Evolutionary conservation across 2,329 filamentous ascomycete genomes (phyloP), one percentile per base, ranked within the genome.

Genomic region (Curvularia sp.): DNA sequence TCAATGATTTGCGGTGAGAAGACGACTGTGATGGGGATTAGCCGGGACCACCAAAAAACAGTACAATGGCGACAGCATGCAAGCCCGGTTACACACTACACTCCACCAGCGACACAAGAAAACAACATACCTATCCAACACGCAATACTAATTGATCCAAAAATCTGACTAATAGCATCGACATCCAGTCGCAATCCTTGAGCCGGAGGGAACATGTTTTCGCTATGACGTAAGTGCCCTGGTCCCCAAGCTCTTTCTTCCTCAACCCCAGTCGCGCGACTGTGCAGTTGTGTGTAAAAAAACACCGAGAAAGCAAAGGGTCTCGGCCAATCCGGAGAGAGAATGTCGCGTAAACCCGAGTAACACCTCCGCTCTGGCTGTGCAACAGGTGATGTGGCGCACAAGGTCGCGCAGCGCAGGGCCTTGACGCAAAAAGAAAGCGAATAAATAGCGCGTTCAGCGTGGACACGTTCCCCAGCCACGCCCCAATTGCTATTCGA

Each of bases 1-100:
- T 97, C 92, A 68, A 97, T 89, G 69, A 99, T 97, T 70, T 99
- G 95, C 2, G 95, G 95, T 0, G 92, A 95, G 81, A 97, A 99
- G 57, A 99, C 95, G 35, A 98, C 74, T 74, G 47, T 15, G 7
- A 31, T 12, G n/a, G 35, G 22, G 10, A 48, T 73, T 43, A 71
- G 65, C 43, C 15, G 55, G 35, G 42, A 24, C 26, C 15, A 26
- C 22, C 18, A 18, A 28, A 28, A 46, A 26, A 31, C 35, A 33
- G 35, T 47, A 31, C 30, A 30, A 46, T 18, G 9, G 12, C 42
- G 31, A 44, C 15, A 15, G 18, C 30, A 41, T 31, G 41, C 28
- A 51, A 30, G 50, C 31, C 31, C 20, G 30, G 39, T 35, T 15
- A 26, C 22, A 48, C 18, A 38, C 46, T 20, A 24, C 4, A 4